Percentiles rank a stretch among this genome's conserved stretches.
These are phyloP conservation scores for Colletotrichum sp. DNA, from an alignment of 2,329 filamentous ascomycete species.

Conservation along the genomic window DNA sequence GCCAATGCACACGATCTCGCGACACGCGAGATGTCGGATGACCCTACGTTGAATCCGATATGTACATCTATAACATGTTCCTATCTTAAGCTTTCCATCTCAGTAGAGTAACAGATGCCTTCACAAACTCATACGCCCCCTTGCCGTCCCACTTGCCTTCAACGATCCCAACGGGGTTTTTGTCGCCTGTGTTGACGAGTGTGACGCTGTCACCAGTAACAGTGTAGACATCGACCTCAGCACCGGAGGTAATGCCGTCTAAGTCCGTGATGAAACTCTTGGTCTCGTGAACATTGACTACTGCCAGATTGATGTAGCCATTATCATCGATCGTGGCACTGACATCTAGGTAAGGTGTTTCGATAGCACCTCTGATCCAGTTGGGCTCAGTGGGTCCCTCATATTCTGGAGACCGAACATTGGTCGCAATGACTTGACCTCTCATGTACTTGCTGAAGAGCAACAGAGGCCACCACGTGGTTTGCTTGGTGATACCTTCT, in stretches of 20 bases:
- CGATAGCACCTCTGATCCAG: conserved; percentile 69
- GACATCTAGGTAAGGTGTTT: conserved; percentile 75
- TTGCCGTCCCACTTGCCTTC: conserved; percentile 64
- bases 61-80: background rate
- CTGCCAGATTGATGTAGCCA: conserved; percentile 69
- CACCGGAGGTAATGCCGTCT: conserved; percentile 53
- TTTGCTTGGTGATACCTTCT: conserved; percentile 70
- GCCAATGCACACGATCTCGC: background rate
- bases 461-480: conserved; percentile 77
- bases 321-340: conserved; percentile 63
- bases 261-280: conserved; percentile 64
- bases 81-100: conserved; percentile 51
- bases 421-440: conserved; percentile 69
- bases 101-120: conserved; percentile 74
- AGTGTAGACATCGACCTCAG: conserved; percentile 63
- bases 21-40: background rate
- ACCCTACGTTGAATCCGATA: background rate
- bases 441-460: conserved; percentile 72
- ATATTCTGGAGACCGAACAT: conserved; percentile 69
- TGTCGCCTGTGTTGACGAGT: conserved; percentile 66
- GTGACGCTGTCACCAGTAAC: conserved; percentile 63
- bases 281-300: conserved; percentile 74
- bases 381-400: conserved; percentile 68
- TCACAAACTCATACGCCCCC: conserved; percentile 69
- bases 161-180: conserved; percentile 60